Evolutionary conservation across 2,329 filamentous ascomycete species (phyloP), one percentile per base, ranked within the genome.

Genomic region (Emericellopsis cladophorae): DNA sequence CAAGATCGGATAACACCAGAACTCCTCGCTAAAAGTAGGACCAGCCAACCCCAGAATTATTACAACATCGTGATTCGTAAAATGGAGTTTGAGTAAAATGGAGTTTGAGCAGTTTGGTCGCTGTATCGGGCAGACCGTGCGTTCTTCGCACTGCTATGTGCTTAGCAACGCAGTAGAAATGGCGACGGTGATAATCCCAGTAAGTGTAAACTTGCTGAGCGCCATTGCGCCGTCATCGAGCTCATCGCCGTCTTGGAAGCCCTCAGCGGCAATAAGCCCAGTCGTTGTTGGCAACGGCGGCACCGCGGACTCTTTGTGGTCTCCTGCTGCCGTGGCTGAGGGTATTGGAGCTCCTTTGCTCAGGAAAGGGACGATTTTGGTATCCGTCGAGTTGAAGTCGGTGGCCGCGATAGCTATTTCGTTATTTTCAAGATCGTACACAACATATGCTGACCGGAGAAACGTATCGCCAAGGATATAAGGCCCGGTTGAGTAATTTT

Each of bases 391-490:
- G 52, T 74, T 75, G 54, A 76, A 76, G 44, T 73, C 61, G 10
- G 74, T 75, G 14, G 63, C 59, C 4, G 73, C 74, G 16, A 79
- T 55, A 15, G 53, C 72, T 42, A 78, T 61, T 49, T 76, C 59
- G 51, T 76, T 71, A 54, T 77, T 77, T 39, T 67, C 62, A 16
- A 77, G 57, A 46, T 79, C 74, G 46, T 76, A 78, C 7, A 77
- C 72, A 6, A 77, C 68, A 45, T 77, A 79, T 1, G 73, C 74
- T 1, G 72, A 77, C 41, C 74, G 67, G 26, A 78, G 55, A 51
- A 79, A 78, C 0, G 68, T 73, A 48, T 76, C 74, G 35, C 74
- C 74, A 9, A 78, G 63, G 34, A 77, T 58, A 47, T 58, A 72
- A 0, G 65, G 57, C 3, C 54, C 45, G 18, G 50, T 51, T 18